These are phyloP conservation scores for Leishmania amazonensis DNA, from an alignment of 208 protist genomes.

Conservation along the genomic window DNA sequence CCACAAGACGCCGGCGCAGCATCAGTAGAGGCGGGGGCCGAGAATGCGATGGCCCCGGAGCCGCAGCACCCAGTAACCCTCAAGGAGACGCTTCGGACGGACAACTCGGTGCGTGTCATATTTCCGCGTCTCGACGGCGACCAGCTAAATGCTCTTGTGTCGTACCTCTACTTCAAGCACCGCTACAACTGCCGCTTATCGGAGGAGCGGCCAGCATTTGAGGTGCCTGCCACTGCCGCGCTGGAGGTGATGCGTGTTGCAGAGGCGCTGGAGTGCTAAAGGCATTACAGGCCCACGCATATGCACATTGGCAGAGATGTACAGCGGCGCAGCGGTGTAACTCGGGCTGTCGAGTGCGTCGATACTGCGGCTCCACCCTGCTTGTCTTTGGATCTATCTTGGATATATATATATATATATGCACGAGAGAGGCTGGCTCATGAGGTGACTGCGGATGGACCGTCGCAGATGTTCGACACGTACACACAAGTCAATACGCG, in stretches of 20 bases:
- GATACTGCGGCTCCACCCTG: not conserved
- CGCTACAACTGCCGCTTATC: conserved; percentile 60
- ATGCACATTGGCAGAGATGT: not conserved
- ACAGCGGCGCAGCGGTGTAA: not conserved
- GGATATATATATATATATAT: not conserved
- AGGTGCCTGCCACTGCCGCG: conserved; percentile 53
- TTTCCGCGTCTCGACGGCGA: conserved; percentile 54
- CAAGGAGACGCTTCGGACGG: conserved; percentile 40
- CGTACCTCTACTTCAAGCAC: conserved; percentile 89
- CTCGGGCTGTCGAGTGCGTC: not conserved
- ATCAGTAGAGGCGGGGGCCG: not conserved
- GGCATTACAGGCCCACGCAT: not conserved
- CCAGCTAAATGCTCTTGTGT: conserved; percentile 65
- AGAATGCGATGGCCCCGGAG: not conserved
- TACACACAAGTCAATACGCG: not conserved
- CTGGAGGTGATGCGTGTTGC: conserved; percentile 84
- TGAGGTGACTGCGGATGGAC: not conserved
- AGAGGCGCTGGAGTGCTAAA: conserved; percentile 63
- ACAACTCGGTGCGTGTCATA: conserved; percentile 43
- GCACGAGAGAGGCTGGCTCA: not conserved
- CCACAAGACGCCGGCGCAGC: not conserved
- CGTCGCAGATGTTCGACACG: not conserved
- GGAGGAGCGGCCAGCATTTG: conserved; percentile 59
- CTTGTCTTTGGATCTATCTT: not conserved
- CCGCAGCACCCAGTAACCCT: conserved; percentile 19